Percentiles rank a stretch among this genome's conserved stretches.
These are phyloP conservation scores for Fragaria iinumae DNA, from an alignment of 306 rosid genomes.

Conservation along the genomic window DNA sequence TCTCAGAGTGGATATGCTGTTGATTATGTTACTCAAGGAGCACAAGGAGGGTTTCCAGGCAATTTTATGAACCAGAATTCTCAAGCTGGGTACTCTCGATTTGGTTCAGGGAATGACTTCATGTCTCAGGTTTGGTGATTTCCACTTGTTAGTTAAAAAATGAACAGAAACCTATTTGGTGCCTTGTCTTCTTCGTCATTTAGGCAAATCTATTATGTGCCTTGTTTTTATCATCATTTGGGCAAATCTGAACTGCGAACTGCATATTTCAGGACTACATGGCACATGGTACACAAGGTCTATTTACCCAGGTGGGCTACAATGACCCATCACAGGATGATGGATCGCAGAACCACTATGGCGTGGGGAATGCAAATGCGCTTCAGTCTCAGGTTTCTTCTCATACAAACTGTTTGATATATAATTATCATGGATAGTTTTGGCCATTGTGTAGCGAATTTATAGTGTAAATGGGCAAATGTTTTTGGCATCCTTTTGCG, in stretches of 20 bases:
- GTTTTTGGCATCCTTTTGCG: neutral
- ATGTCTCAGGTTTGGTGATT: constrained; percentile 82
- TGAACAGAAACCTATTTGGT: neutral
- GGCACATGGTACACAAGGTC: constrained; percentile 90
- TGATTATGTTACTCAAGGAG: constrained; percentile 92
- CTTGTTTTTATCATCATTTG: neutral
- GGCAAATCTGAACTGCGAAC: constrained; percentile 8
- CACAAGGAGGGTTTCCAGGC: constrained; percentile 93
- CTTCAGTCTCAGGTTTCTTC: constrained; percentile 93
- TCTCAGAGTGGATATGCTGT: constrained; percentile 95
- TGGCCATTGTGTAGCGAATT: neutral
- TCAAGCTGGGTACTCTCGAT: constrained; percentile 94
- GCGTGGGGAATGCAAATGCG: constrained; percentile 69
- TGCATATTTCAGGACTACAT: constrained; percentile 72
- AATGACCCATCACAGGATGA: constrained; percentile 93
- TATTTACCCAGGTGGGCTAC: constrained; percentile 90
- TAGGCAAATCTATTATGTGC: neutral
- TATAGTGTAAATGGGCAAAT: neutral
- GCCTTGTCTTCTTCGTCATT: neutral
- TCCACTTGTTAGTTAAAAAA: neutral
- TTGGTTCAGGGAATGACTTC: constrained; percentile 91
- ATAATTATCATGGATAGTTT: neutral
- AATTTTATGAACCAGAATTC: constrained; percentile 87
- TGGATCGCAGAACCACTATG: constrained; percentile 73
- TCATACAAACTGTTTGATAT: constrained; percentile 12